Conservation (phyloP, 2,329 filamentous ascomycete species). For the Penicillium glabrum region DNA sequence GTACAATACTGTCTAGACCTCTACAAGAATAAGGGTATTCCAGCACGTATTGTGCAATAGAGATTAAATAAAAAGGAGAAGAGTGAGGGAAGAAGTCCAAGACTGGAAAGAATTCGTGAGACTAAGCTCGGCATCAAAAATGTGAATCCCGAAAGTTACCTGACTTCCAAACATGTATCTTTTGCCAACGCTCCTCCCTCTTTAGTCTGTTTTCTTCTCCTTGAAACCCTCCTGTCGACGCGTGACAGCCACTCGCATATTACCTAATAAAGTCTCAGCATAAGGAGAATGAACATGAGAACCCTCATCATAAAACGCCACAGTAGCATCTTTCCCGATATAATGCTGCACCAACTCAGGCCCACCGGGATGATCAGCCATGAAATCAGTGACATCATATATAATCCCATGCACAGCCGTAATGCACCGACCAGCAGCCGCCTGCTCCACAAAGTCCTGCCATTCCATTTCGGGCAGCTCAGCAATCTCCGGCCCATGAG, state of each 20-base stretch:
- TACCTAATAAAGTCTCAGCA: neutral
- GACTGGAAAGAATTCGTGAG: too few species aligned
- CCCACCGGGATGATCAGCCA: conserved; percentile 82
- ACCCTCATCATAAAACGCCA: conserved; percentile 55
- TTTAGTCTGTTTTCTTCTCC: neutral
- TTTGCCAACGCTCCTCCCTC: neutral
- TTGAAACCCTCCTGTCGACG: neutral
- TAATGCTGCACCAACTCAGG: conserved; percentile 68
- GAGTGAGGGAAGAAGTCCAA: too few species aligned
- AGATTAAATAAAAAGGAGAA: too few species aligned
- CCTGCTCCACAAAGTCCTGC: conserved; percentile 77
- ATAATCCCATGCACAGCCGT: conserved; percentile 78
- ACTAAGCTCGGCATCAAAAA: too few species aligned
- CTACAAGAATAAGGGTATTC: too few species aligned
- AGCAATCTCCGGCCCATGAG: neutral
- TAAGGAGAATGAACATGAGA: neutral
- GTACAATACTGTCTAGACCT: too few species aligned
- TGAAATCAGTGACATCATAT: conserved; percentile 78
- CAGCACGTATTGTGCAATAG: too few species aligned
- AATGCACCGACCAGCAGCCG: conserved; percentile 73
- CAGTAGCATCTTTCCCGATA: conserved; percentile 80
- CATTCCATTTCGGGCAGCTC: conserved; percentile 78
- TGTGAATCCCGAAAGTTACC: too few species aligned
- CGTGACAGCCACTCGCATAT: neutral
- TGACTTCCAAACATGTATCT: too few species aligned